Conservation (phyloP, 139 green algal species). For the Raphidocelis subcapitata region DNA sequence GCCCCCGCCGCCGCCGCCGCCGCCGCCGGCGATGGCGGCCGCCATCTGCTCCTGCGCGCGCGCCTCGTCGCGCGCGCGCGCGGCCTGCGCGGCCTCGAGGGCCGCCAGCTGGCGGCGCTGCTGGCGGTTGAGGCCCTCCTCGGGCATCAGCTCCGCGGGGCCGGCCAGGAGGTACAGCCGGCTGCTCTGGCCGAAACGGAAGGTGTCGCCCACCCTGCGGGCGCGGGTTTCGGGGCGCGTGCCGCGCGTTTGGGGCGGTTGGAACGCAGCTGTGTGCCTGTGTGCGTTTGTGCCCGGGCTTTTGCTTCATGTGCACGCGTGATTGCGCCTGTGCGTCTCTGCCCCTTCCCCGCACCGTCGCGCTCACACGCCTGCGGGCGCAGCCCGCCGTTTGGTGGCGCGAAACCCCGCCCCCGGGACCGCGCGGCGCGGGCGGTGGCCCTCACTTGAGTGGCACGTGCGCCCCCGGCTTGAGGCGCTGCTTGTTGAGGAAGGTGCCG, state of each 20-base stretch:
- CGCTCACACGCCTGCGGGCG: no score
- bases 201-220: conserved; percentile 77
- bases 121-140: conserved; percentile 72
- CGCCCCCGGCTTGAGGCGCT: conserved; percentile 40
- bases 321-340: no score
- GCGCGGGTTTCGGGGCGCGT: no score
- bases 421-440: no score
- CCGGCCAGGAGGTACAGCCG: conserved; percentile 82
- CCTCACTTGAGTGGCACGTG: conserved; percentile 10
- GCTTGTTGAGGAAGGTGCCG: conserved; percentile 91
- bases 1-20: conserved; percentile 3
- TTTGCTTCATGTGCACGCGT: no score
- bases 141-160: conserved; percentile 82
- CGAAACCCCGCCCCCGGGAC: no score
- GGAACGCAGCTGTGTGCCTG: no score
- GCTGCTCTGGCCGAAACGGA: conserved; percentile 83
- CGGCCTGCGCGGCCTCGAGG: conserved; percentile 44
- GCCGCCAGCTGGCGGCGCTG: conserved; percentile 43
- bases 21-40: conserved; percentile 19
- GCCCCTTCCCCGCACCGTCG: no score
- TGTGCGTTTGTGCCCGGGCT: no score
- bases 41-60: conserved; percentile 27
- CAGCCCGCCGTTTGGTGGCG: no score
- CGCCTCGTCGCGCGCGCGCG: neutral
- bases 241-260: no score